Base-by-base conservation (phyloP, 371 early-diverging fungal species). In the Mortierella sp. region DNA sequence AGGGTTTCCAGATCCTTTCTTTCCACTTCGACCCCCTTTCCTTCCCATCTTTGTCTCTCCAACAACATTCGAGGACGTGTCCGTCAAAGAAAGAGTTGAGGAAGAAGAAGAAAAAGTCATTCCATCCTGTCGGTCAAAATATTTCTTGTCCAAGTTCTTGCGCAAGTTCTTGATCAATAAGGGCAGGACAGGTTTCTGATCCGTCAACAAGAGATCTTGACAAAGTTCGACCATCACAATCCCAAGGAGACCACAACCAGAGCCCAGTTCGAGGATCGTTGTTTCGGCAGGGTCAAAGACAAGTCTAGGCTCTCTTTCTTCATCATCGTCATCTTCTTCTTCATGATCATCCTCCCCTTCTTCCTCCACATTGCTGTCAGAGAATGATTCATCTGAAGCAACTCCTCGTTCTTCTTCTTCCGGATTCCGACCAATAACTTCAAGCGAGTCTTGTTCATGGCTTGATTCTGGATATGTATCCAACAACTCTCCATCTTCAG, bases 161-260 rank as follows among this genome's bases (percentile, higher is more conserved):
- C 69, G 61, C 64, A 77, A 23, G 52, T 77, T 72, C 53, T 72
- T 77, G 51, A 77, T 45, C 19, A 77, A 51, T n/a, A 77, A 47
- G 16, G 77, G 77, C 18, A 77, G 37, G 16, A 72, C 77, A n/a
- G 77, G 62, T 19, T 61, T 67, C 26, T 77, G 77, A 53, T 77
- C 77, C 29, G 77, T 77, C 48, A 77, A 55, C 15, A 77, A 28
- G 16, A 77, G 30, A 18, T 66, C 62, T 47, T 68, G 64, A 48
- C 77, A 77, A 18, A 77, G 45, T 15, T 77, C 77, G 4, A 51
- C 77, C 69, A 77, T 64, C 16, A 77, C 77, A 28, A 77, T 77
- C 29, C 77, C 77, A 9, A 77, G 69, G 12, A 77, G 55, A 3
- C 77, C 77, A 57, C 77, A 77, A n/a, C 77, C 77, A 29, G 77